phyloP scores from a whole-genome alignment of 108 stramenopile species.

The Hondaea fermentalgiana region DNA sequence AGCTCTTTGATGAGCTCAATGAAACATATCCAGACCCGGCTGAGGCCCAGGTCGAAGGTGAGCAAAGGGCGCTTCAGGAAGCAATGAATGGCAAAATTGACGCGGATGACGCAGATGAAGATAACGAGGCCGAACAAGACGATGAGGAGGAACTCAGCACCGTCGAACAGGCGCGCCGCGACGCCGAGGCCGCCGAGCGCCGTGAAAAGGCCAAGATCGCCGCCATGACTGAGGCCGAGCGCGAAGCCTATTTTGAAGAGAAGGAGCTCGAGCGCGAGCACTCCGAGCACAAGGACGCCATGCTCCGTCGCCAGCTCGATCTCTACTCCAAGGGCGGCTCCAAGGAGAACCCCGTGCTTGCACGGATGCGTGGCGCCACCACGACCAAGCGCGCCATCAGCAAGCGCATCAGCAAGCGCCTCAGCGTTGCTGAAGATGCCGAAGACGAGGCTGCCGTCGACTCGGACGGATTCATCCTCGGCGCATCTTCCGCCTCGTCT shows the following conservation, averaged over 20 bases:
- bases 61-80: neutral
- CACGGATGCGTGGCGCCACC: neutral
- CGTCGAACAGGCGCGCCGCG: neutral
- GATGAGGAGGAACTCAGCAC: neutral
- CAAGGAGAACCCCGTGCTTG: neutral
- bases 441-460: neutral
- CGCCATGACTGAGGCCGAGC: neutral
- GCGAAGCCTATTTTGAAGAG: neutral
- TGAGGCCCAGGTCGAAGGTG: neutral
- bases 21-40: neutral
- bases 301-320: neutral
- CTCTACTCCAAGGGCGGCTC: neutral
- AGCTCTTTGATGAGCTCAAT: neutral
- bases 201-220: neutral
- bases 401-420: neutral
- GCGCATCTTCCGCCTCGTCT: neutral
- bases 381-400: neutral
- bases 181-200: neutral
- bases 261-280: neutral
- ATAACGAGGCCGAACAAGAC: neutral
- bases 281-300: neutral
- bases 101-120: neutral
- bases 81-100: neutral
- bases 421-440: neutral
- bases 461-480: neutral